phyloP scores from a whole-genome alignment of 495 filamentous ascomycete genomes.

The Chaetomium fimeti region DNA sequence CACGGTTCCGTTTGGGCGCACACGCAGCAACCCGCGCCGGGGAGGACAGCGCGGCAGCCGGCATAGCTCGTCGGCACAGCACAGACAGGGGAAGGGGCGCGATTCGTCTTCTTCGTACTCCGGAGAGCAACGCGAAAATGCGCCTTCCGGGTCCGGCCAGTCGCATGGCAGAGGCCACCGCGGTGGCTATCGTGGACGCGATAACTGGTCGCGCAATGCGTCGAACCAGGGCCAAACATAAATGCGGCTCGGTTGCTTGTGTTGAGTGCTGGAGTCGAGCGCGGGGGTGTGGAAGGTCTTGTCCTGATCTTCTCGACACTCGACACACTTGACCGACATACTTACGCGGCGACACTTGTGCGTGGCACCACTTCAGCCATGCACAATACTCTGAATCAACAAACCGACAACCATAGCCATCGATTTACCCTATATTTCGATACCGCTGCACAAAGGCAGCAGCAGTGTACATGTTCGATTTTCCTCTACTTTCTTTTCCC shows the following conservation, averaged over 20 bases:
- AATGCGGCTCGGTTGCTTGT: neutral
- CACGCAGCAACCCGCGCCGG: constrained; percentile 51
- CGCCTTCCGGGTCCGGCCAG: constrained; percentile 15
- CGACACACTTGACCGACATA: constrained; percentile 10
- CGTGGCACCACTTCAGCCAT: neutral
- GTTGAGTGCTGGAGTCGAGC: neutral
- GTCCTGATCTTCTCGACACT: neutral
- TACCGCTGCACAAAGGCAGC: constrained; percentile 6
- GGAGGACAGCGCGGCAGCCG: constrained; percentile 36
- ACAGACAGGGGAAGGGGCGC: constrained; percentile 28
- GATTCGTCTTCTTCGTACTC: constrained; percentile 26
- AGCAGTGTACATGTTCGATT: constrained; percentile 25
- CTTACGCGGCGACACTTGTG: neutral
- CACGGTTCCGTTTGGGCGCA: constrained; percentile 39
- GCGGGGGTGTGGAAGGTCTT: neutral
- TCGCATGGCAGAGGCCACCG: constrained; percentile 23
- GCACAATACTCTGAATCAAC: neutral
- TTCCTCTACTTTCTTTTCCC: constrained; percentile 21
- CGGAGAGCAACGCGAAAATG: constrained; percentile 26
- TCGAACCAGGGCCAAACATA: constrained; percentile 32
- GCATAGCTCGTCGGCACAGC: constrained; percentile 28
- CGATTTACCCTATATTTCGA: constrained; percentile 19
- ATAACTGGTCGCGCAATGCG: constrained; percentile 34
- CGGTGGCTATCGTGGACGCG: constrained; percentile 33
- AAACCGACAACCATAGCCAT: neutral